Percentiles rank a stretch among this genome's conserved stretches.
phyloP scores from a whole-genome alignment of 768 basidiomycete species.

The Galerina sulciceps region DNA sequence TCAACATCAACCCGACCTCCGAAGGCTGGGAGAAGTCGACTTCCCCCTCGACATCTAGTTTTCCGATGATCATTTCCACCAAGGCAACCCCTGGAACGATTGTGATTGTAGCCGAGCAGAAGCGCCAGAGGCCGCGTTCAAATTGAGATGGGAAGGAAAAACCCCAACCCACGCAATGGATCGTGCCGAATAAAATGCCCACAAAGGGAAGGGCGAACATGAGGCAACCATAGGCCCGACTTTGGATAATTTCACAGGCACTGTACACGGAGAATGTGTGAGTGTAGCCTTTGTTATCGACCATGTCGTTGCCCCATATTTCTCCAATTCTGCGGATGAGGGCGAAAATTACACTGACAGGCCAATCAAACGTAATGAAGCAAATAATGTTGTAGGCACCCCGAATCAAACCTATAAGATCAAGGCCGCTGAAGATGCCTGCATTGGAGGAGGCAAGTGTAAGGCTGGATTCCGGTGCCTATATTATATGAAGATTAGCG shows the following conservation, averaged over 20 bases:
- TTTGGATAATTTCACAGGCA: neutral
- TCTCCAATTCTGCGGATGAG: neutral
- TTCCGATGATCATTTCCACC: neutral
- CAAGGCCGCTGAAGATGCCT: too few relatives aligned
- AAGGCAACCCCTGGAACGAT: neutral
- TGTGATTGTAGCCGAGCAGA: constrained; percentile 14
- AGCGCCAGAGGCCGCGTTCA: constrained; percentile 23
- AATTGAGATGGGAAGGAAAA: constrained; percentile 20
- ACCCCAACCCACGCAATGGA: constrained; percentile 32
- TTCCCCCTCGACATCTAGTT: neutral
- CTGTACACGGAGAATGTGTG: neutral
- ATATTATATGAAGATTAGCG: too few relatives aligned
- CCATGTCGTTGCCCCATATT: neutral
- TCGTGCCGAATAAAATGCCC: neutral
- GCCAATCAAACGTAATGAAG: too few relatives aligned
- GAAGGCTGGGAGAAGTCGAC: too few relatives aligned
- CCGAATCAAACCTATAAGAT: too few relatives aligned
- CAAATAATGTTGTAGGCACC: too few relatives aligned
- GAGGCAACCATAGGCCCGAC: neutral
- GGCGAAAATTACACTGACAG: neutral
- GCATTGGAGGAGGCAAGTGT: too few relatives aligned
- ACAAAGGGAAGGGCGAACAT: neutral
- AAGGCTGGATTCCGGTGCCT: too few relatives aligned
- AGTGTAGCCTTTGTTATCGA: neutral
- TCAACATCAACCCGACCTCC: neutral